Conservation (phyloP, 768 basidiomycete genomes). For the Phylloporus rhodoxanthus region DNA sequence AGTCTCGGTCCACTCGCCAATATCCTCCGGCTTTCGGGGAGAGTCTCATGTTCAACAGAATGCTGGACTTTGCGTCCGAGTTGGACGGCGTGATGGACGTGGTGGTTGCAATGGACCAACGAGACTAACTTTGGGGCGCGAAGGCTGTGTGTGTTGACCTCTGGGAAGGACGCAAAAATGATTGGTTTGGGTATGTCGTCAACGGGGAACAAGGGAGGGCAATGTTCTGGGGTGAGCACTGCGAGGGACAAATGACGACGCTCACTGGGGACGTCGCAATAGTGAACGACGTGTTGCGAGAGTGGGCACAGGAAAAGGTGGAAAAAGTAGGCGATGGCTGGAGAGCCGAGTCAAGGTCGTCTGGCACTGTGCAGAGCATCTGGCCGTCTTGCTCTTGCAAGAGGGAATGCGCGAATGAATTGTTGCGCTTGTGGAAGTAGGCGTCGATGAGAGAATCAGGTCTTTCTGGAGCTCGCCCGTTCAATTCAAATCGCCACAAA, state of each 20-base stretch:
- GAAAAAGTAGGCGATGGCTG: constrained; percentile 27
- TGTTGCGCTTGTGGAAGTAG: constrained; percentile 12
- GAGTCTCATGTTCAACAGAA: constrained; percentile 7
- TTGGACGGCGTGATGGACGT: constrained; percentile 22
- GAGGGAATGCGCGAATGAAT: constrained; percentile 7
- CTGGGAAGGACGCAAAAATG: not conserved
- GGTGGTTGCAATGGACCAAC: constrained; percentile 30
- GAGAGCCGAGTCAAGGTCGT: constrained; percentile 23
- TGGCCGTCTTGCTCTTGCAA: constrained; percentile 16
- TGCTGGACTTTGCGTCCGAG: constrained; percentile 6
- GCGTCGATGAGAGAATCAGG: constrained; percentile 12
- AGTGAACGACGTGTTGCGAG: constrained; percentile 25
- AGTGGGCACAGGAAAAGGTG: constrained; percentile 22
- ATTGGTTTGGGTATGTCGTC: not conserved
- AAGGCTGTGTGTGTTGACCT: not conserved
- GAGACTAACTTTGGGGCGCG: constrained; percentile 10
- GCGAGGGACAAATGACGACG: constrained; percentile 10
- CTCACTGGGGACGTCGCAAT: constrained; percentile 19
- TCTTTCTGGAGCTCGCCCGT: too few species aligned
- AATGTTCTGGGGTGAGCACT: constrained; percentile 23
- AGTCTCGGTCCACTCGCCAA: too few species aligned
- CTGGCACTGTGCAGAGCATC: constrained; percentile 7
- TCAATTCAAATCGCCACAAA: too few species aligned
- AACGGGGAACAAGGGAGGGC: constrained; percentile 24
- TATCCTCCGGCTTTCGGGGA: constrained; percentile 17